phyloP scores from a whole-genome alignment of 2,329 filamentous ascomycete species.

The Thermothelomyces thermophilus region DNA sequence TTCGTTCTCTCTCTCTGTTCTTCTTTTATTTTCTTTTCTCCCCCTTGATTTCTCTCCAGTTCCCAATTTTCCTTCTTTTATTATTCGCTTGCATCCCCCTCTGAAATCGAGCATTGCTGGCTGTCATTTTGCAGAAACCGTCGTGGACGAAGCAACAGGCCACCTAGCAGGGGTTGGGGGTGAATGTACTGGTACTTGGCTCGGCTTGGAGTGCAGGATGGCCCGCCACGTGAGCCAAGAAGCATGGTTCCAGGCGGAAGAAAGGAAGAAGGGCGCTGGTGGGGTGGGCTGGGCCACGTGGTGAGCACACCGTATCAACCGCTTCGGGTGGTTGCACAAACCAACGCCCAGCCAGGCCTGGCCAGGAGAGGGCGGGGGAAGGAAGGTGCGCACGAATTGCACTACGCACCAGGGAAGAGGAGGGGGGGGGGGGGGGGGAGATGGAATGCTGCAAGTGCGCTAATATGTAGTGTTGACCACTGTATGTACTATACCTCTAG shows the following conservation, averaged over 20 bases:
- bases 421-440: too few relatives aligned
- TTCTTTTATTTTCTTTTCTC: too few relatives aligned
- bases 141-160: too few relatives aligned
- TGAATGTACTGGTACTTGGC: conserved; percentile 12
- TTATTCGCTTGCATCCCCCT: too few relatives aligned
- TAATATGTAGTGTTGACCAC: too few relatives aligned
- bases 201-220: conserved; percentile 4
- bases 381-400: conserved; percentile 17
- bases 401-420: not conserved
- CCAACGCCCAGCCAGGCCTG: not conserved
- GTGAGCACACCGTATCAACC: conserved; percentile 10
- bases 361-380: not conserved
- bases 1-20: too few relatives aligned
- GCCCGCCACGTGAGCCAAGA: conserved; percentile 15
- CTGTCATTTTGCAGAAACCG: too few relatives aligned
- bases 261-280: not conserved
- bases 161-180: not conserved
- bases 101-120: too few relatives aligned
- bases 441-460: too few relatives aligned
- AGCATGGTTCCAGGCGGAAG: conserved; percentile 1
- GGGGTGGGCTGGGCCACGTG: conserved; percentile 11
- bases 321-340: conserved; percentile 9
- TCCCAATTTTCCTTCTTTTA: too few relatives aligned
- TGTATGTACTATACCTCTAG: too few relatives aligned
- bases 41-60: too few relatives aligned